Conservation (phyloP, 352 stramenopile species). For the Bremia lactucae region DNA sequence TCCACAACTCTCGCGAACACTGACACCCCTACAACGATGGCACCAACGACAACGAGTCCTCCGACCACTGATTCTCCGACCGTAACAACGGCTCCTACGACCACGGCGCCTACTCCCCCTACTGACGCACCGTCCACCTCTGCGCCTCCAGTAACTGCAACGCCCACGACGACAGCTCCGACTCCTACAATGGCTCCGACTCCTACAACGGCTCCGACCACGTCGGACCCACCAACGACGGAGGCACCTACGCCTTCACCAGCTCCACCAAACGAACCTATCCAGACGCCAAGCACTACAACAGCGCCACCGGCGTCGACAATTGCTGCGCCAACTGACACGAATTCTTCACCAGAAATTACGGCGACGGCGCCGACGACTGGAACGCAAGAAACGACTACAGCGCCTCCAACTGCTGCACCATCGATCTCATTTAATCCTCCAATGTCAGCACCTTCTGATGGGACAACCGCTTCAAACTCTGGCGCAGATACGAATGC, state of each 20-base stretch:
- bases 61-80: neutral
- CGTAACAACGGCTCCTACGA: neutral
- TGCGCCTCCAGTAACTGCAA: conserved; percentile 4
- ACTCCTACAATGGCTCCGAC: conserved; percentile 2
- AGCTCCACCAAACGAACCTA: neutral
- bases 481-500: conserved; percentile 14
- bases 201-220: conserved; percentile 4
- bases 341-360: conserved; percentile 2
- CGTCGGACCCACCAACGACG: conserved; percentile 5
- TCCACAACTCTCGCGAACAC: too few relatives aligned
- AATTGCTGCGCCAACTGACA: conserved; percentile 2
- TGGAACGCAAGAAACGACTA: conserved; percentile 8
- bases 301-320: conserved; percentile 1
- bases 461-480: conserved; percentile 6
- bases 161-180: neutral
- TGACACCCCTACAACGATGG: neutral
- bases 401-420: conserved; percentile 14
- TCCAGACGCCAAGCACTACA: conserved; percentile 5
- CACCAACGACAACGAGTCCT: neutral
- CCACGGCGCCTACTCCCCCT: neutral
- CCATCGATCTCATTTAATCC: conserved; percentile 17
- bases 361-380: conserved; percentile 1
- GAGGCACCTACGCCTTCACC: neutral
- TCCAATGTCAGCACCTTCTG: conserved; percentile 12
- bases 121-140: conserved; percentile 6